These are phyloP conservation scores for Turritis glabra DNA, from an alignment of 345 rosid species.

Conservation along the genomic window DNA sequence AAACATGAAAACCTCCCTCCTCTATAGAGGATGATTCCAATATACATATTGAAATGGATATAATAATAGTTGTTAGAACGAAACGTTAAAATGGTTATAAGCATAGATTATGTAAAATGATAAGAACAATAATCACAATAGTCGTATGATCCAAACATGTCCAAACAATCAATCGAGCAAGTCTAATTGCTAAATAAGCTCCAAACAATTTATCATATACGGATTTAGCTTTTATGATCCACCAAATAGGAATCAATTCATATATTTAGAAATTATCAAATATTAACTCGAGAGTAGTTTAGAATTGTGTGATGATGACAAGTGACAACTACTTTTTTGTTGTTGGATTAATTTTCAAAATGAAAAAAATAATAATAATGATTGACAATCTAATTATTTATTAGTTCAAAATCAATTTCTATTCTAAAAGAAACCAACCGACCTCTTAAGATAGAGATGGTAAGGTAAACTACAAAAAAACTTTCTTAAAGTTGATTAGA, in stretches of 20 bases:
- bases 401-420: not conserved
- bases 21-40: too few species aligned
- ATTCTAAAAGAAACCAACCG: conserved; percentile 15
- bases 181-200: too few species aligned
- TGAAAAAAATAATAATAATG: not conserved
- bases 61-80: not conserved
- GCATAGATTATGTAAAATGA: not conserved
- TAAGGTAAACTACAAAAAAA: conserved; percentile 16
- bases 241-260: not conserved
- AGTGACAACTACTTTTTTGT: conserved; percentile 15
- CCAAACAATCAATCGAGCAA: not conserved
- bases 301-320: not conserved
- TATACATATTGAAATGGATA: too few species aligned
- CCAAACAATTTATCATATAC: not conserved
- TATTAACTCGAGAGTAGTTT: not conserved
- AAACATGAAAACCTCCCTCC: too few species aligned
- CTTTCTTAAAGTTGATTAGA: conserved; percentile 33
- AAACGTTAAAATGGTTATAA: not conserved
- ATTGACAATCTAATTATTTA: not conserved
- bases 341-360: conserved; percentile 2
- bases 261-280: not conserved
- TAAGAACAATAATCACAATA: not conserved
- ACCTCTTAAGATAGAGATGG: conserved; percentile 10
- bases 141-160: not conserved
- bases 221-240: not conserved